Percentiles rank a stretch among this genome's conserved stretches.
Evolutionary conservation across 2,329 filamentous ascomycete genomes (phyloP).

Genomic region (Colletotrichum gigasporum): DNA sequence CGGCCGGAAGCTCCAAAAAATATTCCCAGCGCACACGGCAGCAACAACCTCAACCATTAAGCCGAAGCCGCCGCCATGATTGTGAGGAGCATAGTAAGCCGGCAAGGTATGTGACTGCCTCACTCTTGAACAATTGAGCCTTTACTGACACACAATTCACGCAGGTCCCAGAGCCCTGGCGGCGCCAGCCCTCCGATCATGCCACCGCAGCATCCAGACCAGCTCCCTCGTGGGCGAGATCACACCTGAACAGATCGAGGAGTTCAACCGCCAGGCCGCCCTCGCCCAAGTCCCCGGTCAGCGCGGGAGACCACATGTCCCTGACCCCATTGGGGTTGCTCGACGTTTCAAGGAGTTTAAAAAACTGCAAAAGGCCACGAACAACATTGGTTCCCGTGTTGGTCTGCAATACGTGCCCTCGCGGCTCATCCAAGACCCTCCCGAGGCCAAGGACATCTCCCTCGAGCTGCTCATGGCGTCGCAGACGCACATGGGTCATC

Average conservation of each 20-base stretch:
- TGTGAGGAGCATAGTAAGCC: constrained; percentile 61
- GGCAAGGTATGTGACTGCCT: constrained; percentile 58
- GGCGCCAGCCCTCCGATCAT: constrained; percentile 50
- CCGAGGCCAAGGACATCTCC: constrained; percentile 80
- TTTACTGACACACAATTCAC: neutral
- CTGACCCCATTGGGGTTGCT: neutral
- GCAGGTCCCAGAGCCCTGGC: constrained; percentile 64
- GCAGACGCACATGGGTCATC: constrained; percentile 90
- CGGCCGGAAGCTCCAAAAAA: constrained; percentile 31
- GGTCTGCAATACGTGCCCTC: constrained; percentile 71
- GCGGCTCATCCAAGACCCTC: constrained; percentile 76
- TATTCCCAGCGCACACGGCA: constrained; percentile 32
- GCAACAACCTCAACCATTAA: constrained; percentile 54
- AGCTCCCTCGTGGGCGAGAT: constrained; percentile 39
- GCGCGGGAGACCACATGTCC: neutral
- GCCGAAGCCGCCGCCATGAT: constrained; percentile 58
- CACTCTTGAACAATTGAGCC: constrained; percentile 30
- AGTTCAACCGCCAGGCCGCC: constrained; percentile 31
- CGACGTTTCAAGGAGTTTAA: neutral
- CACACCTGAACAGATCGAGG: constrained; percentile 36
- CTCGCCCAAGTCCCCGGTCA: constrained; percentile 13
- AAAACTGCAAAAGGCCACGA: constrained; percentile 15
- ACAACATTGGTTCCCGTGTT: constrained; percentile 55
- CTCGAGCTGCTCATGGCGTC: constrained; percentile 90
- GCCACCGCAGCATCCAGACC: constrained; percentile 50